Percentiles rank a stretch among this genome's conserved stretches.
phyloP scores from a whole-genome alignment of 2,329 filamentous ascomycete species.

The Penicillium sp. region DNA sequence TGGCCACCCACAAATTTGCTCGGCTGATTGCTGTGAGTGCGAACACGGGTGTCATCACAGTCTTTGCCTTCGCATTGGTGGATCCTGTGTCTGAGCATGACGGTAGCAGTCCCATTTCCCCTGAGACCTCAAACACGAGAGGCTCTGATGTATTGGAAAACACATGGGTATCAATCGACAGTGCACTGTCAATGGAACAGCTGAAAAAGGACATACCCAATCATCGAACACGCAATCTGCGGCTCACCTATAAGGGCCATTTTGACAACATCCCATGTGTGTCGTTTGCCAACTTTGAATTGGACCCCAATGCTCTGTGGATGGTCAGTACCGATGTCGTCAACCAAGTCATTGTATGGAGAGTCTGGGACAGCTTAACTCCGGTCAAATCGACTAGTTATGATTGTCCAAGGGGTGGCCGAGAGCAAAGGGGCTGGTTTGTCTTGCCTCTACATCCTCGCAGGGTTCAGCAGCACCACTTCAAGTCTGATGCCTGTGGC shows the following conservation, averaged over 20 bases:
- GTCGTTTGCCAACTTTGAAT: conserved; percentile 57
- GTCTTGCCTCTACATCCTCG: conserved; percentile 47
- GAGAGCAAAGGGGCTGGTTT: conserved; percentile 40
- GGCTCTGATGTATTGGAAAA: conserved; percentile 15
- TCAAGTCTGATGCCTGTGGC: conserved; percentile 42
- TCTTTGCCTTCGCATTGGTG: conserved; percentile 59
- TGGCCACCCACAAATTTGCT: conserved; percentile 77
- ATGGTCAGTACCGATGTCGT: conserved; percentile 57
- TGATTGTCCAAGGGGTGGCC: conserved; percentile 22
- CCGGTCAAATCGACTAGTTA: conserved; percentile 29
- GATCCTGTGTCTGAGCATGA: conserved; percentile 27
- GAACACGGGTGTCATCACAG: conserved; percentile 62
- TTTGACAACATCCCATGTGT: conserved; percentile 56
- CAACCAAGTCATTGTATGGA: conserved; percentile 51
- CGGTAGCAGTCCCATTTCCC: conserved; percentile 16
- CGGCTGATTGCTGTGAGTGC: conserved; percentile 81
- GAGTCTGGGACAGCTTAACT: conserved; percentile 41
- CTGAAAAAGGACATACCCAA: conserved; percentile 30
- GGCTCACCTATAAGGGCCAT: conserved; percentile 43
- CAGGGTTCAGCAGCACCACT: conserved; percentile 36
- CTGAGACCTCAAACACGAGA: background rate
- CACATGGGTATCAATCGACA: conserved; percentile 36
- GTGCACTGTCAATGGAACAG: conserved; percentile 23
- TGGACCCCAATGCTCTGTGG: conserved; percentile 55
- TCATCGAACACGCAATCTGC: conserved; percentile 43